Percentiles rank a stretch among this genome's conserved stretches.
Conservation (phyloP, 176 grass and related monocot genomes). For the Oryza australiensis region DNA sequence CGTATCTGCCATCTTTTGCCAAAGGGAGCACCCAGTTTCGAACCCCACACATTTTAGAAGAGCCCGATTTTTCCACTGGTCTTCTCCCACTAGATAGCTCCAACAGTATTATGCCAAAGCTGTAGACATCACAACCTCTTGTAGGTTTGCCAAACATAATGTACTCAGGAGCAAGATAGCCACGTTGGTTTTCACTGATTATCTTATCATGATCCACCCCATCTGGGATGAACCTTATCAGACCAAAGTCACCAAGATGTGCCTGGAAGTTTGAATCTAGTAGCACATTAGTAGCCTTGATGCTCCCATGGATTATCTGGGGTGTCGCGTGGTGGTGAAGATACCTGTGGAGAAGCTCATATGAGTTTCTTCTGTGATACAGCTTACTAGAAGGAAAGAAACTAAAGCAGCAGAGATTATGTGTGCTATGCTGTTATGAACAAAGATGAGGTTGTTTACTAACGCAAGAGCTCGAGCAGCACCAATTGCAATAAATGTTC, state of each 20-base stretch:
- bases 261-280: constrained; percentile 64
- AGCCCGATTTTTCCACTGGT: constrained; percentile 47
- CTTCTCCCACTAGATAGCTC: constrained; percentile 74
- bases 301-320: constrained; percentile 62
- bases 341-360: constrained; percentile 46
- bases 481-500: constrained; percentile 63
- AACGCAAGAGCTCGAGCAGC: constrained; percentile 60
- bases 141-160: constrained; percentile 67
- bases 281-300: constrained; percentile 76
- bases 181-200: constrained; percentile 55
- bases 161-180: constrained; percentile 78
- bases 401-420: neutral
- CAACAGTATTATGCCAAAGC: constrained; percentile 74
- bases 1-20: constrained; percentile 59
- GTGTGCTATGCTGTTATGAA: neutral
- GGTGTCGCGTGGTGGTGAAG: constrained; percentile 62
- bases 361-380: neutral
- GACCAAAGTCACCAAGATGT: constrained; percentile 73
- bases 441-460: constrained; percentile 46
- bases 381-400: neutral
- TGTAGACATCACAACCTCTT: constrained; percentile 65
- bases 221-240: constrained; percentile 60
- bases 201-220: constrained; percentile 54
- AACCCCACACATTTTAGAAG: constrained; percentile 44
- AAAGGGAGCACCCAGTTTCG: constrained; percentile 69